These are phyloP conservation scores for Musa schizocarpa DNA, from an alignment of 176 grass and related monocot genomes.

Conservation along the genomic window DNA sequence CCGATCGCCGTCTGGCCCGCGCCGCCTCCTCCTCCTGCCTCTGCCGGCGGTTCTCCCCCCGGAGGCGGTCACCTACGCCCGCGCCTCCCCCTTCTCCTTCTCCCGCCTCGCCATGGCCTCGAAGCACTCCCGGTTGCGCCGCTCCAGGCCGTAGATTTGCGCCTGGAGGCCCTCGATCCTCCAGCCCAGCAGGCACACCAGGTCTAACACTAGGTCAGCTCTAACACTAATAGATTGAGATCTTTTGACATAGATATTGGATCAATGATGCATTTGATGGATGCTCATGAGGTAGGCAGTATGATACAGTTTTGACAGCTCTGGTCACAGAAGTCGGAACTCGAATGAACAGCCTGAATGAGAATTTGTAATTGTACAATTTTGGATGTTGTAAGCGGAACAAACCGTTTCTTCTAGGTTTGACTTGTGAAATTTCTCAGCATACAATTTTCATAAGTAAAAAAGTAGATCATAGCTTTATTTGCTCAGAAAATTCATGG, in stretches of 20 bases:
- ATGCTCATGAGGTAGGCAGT: neutral
- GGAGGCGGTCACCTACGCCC: neutral
- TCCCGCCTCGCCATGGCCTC: conserved; percentile 28
- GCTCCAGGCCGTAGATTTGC: conserved; percentile 71
- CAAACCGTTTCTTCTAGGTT: neutral
- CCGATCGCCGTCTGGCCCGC: neutral
- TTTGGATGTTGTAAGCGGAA: neutral
- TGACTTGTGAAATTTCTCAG: neutral
- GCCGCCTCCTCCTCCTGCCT: conserved; percentile 2
- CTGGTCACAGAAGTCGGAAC: neutral
- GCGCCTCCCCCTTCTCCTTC: conserved; percentile 2
- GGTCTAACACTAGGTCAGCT: too few relatives aligned
- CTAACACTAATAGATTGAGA: too few relatives aligned
- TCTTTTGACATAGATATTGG: neutral
- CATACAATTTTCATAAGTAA: neutral
- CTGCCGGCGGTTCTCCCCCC: neutral
- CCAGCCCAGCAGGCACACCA: conserved; percentile 61
- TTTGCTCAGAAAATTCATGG: too few relatives aligned
- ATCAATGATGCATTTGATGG: neutral
- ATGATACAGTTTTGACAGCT: neutral
- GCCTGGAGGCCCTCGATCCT: conserved; percentile 68
- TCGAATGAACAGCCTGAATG: neutral
- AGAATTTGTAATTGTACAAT: neutral
- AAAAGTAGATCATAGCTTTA: neutral
- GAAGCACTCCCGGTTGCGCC: conserved; percentile 66